These are phyloP conservation scores for Amniculicola lignicola DNA, from an alignment of 495 filamentous ascomycete genomes.

Conservation along the genomic window DNA sequence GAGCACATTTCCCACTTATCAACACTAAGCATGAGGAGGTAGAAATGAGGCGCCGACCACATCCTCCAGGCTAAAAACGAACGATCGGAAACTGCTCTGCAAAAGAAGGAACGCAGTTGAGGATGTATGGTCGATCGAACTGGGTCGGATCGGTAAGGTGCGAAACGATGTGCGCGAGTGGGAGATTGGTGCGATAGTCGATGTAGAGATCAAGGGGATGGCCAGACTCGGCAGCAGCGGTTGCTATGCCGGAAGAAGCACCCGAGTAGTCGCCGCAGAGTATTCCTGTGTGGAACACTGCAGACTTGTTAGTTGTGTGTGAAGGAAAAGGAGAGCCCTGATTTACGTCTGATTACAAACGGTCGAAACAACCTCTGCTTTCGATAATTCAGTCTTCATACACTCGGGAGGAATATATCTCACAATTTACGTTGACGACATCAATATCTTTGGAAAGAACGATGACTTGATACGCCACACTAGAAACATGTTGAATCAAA, in stretches of 20 bases:
- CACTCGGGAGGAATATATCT: too few relatives aligned
- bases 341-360: too few relatives aligned
- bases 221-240: constrained; percentile 42
- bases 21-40: constrained; percentile 47
- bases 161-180: too few relatives aligned
- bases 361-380: too few relatives aligned
- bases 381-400: too few relatives aligned
- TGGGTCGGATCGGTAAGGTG: neutral
- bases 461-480: too few relatives aligned
- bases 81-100: constrained; percentile 12
- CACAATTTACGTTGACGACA: too few relatives aligned
- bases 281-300: constrained; percentile 49
- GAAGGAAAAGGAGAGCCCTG: too few relatives aligned
- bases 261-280: constrained; percentile 37
- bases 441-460: too few relatives aligned
- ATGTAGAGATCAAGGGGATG: constrained; percentile 47
- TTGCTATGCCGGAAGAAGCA: constrained; percentile 40
- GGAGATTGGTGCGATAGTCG: constrained; percentile 34
- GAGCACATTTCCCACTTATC: constrained; percentile 36
- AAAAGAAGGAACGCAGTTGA: constrained; percentile 5
- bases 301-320: constrained; percentile 27
- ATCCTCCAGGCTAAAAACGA: constrained; percentile 49
- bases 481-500: too few relatives aligned
- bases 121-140: neutral
- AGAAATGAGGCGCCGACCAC: constrained; percentile 53